Base-by-base conservation (phyloP, 371 early-diverging fungal species). In the Mortierella sp. region DNA sequence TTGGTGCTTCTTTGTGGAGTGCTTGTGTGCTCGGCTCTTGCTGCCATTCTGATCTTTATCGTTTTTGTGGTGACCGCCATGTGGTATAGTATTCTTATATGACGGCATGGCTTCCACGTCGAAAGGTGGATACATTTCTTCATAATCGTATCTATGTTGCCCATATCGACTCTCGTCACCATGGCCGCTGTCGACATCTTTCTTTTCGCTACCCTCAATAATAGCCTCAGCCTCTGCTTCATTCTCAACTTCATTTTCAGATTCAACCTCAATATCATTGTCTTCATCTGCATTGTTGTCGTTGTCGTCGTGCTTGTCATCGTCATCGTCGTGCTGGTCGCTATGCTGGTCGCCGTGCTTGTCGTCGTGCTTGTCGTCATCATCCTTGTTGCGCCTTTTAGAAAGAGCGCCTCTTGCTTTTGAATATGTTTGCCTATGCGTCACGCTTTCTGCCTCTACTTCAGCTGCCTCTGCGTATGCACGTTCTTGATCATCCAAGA, bases 121-220 rank as follows among this genome's bases (percentile, higher is more conserved):
- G 29, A 66, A 47, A 7, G 67, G 60, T 22, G 58, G 67, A 32
- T 57, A 66, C 51, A 59, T 66, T 10, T 19, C 29, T 17, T 51
- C 61, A 19, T 29, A 8, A 8, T 68, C 43, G 19, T 55, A 17
- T 45, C 19, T 45, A 35, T 62, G 57, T 12, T 32, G 56, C 17
- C 53, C 28, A 9, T 3, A 15, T 23, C 19, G 53, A 28, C 28
- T 26, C 53, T 53, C 17, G n/a, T 22, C 47, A 47, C 19, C 40
- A 37, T 10, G 3, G 40, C 13, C 1, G 34, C 40, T 13, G 13
- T 37, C 13, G 13, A 13, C 13, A 13, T 37, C 40, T 8, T 13
- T 37, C 13, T 37, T 8, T 37, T 37, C 40, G 40, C 13, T 1
- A 37, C 13, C 12, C 40, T 8, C 6, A n/a, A 45, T 45, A 45